These are phyloP conservation scores for Glomus cerebriforme DNA, from an alignment of 192 early-diverging fungal species.

Conservation along the genomic window DNA sequence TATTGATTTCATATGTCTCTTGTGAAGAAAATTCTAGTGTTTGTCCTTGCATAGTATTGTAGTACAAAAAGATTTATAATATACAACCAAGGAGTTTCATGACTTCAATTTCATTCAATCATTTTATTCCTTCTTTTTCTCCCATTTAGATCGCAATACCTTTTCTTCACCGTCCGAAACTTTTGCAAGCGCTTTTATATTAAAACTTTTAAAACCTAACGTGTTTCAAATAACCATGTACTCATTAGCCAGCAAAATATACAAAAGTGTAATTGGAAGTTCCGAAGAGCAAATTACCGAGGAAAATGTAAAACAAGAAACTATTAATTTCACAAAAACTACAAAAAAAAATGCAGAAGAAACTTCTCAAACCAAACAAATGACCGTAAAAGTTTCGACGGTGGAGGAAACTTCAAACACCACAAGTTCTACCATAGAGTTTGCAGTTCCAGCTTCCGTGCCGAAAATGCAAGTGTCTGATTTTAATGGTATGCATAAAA, in stretches of 20 bases:
- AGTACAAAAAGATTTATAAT: no score
- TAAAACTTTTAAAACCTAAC: not conserved
- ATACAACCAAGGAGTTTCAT: no score
- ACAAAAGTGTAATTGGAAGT: not conserved
- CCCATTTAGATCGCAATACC: not conserved
- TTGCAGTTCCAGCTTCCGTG: not conserved
- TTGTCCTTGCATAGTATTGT: no score
- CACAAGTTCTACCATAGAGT: not conserved
- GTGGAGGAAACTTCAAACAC: not conserved
- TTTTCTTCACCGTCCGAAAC: not conserved
- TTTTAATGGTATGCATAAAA: not conserved
- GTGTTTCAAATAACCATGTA: not conserved
- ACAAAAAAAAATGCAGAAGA: not conserved
- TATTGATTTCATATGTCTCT: no score
- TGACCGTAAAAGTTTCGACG: not conserved
- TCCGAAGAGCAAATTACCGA: not conserved
- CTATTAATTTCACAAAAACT: no score
- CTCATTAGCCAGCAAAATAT: not conserved
- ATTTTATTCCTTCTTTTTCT: no score
- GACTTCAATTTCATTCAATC: no score
- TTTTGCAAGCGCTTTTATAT: not conserved
- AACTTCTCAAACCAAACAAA: not conserved
- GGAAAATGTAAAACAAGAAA: not conserved
- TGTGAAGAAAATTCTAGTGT: no score
- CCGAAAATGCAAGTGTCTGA: not conserved